phyloP scores from a whole-genome alignment of 2,329 filamentous ascomycete species.

The Diaporthe longicolla region DNA sequence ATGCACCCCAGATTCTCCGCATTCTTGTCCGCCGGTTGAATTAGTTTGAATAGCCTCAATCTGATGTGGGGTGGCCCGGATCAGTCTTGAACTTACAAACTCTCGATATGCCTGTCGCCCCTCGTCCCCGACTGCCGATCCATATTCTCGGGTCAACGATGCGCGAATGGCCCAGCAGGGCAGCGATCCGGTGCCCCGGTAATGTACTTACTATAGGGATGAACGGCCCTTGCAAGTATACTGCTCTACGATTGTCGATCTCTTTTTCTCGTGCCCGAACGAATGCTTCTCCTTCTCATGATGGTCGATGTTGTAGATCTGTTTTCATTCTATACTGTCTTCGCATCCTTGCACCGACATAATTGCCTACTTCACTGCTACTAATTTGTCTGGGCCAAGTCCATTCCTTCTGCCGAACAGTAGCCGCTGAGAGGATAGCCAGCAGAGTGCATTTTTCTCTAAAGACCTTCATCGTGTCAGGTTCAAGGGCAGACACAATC shows the following conservation, averaged over 20 bases:
- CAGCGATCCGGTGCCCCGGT: background rate
- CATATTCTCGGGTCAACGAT: slow-evolving; percentile 36
- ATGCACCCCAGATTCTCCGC: slow-evolving; percentile 41
- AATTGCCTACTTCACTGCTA: background rate
- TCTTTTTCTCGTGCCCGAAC: background rate
- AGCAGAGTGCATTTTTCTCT: background rate
- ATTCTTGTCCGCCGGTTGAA: slow-evolving; percentile 32
- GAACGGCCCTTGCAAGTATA: background rate
- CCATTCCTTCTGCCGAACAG: background rate
- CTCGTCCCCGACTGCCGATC: slow-evolving; percentile 23
- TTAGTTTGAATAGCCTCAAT: slow-evolving; percentile 39
- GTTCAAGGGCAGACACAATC: background rate
- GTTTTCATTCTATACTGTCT: background rate
- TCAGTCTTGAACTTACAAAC: background rate
- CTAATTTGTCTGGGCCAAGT: background rate
- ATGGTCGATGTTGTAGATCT: background rate
- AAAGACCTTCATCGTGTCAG: background rate
- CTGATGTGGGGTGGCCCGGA: slow-evolving; percentile 7
- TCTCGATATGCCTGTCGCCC: slow-evolving; percentile 17
- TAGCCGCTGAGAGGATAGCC: background rate
- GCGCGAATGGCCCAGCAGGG: slow-evolving; percentile 29
- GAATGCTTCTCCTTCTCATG: background rate
- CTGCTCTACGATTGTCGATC: background rate
- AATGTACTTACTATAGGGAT: background rate
- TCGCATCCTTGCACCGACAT: too few species aligned